Evolutionary conservation across 768 basidiomycete genomes (phyloP).

Genomic region (Termitomyces bulborhizus): DNA sequence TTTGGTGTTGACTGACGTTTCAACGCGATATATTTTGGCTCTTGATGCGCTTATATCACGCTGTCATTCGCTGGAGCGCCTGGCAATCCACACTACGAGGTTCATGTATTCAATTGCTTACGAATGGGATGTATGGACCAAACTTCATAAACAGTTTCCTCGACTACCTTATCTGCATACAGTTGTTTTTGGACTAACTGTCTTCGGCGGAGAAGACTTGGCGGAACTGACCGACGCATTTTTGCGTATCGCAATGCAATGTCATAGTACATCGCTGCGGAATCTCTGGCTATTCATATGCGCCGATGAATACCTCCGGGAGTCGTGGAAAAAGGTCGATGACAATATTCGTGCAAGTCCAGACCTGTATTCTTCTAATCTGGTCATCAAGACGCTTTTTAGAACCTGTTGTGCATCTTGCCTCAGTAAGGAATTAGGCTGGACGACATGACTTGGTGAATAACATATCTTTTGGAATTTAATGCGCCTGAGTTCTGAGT

Average conservation of each 20-base stretch:
- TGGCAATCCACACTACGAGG: background rate
- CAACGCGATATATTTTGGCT: background rate
- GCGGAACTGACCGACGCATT: background rate
- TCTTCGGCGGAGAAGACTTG: background rate
- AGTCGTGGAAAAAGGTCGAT: background rate
- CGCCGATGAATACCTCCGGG: background rate
- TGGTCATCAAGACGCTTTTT: background rate
- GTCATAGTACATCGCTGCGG: background rate
- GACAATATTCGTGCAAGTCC: background rate
- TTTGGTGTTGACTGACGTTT: background rate
- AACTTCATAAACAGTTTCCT: background rate
- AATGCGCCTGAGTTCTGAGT: no score
- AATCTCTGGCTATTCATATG: background rate
- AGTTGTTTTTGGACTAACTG: background rate
- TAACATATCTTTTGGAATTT: background rate
- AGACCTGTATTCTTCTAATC: background rate
- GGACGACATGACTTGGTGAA: background rate
- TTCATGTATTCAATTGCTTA: fast-evolving
- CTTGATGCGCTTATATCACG: background rate
- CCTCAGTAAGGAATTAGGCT: background rate
- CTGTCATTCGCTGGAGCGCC: background rate
- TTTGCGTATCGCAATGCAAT: background rate
- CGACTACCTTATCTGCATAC: background rate
- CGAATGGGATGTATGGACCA: background rate
- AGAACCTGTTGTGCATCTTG: background rate